Percentiles rank a stretch among this genome's conserved stretches.
phyloP scores from a whole-genome alignment of 345 rosid species.

The Excoecaria agallocha region DNA sequence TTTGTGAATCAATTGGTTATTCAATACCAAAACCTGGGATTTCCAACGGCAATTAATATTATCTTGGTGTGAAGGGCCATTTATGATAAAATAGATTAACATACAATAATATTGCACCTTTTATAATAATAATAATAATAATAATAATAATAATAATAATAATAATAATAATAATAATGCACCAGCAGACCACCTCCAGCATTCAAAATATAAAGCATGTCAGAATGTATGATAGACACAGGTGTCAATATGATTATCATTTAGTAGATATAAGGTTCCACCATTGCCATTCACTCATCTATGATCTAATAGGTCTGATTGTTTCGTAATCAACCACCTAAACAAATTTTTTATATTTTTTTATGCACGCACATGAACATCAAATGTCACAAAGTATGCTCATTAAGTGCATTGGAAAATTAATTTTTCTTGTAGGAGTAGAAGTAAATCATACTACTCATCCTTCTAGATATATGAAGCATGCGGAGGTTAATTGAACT shows the following conservation, averaged over 20 bases:
- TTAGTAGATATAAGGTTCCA: background rate
- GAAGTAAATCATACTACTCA: background rate
- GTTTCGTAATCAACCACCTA: background rate
- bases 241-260: background rate
- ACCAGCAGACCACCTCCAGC: slow-evolving; percentile 44
- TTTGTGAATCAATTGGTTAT: too few species aligned
- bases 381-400: background rate
- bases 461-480: background rate
- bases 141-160: too few species aligned
- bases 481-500: background rate
- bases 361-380: background rate
- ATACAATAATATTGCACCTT: too few species aligned
- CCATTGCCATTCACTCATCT: background rate
- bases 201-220: background rate
- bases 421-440: background rate
- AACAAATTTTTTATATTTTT: background rate
- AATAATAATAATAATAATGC: too few species aligned
- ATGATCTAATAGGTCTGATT: background rate
- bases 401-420: background rate
- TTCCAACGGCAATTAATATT: too few species aligned
- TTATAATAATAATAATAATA: too few species aligned
- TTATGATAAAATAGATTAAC: too few species aligned
- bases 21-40: too few species aligned
- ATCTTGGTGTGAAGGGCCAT: too few species aligned
- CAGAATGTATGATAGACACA: background rate